Conservation (phyloP, 2,329 filamentous ascomycete species). For the Ophiocordyceps polyrhachis-furcata region DNA sequence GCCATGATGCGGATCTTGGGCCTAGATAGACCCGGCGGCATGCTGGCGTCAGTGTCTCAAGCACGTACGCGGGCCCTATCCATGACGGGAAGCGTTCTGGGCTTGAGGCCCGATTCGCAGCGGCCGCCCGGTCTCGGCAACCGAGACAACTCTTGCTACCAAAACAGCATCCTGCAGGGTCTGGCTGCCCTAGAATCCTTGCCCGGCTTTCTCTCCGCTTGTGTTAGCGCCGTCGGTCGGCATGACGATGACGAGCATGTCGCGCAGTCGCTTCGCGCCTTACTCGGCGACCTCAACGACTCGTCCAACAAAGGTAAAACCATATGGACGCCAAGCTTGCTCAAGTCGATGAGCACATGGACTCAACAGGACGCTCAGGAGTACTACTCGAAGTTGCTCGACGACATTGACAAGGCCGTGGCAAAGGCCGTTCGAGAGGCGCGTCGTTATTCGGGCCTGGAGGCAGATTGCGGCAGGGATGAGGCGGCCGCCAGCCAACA, state of each 20-base stretch:
- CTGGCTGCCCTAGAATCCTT: conserved; percentile 59
- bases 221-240: conserved; percentile 14
- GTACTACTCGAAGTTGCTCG: conserved; percentile 80
- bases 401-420: conserved; percentile 66
- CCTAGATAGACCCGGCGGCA: conserved; percentile 30
- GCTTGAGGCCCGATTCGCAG: conserved; percentile 20
- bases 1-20: conserved; percentile 45
- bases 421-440: conserved; percentile 22
- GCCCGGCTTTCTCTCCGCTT: conserved; percentile 40
- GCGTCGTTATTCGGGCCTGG: conserved; percentile 18
- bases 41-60: conserved; percentile 38
- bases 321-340: conserved; percentile 61
- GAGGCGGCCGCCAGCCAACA: conserved; percentile 26
- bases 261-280: conserved; percentile 35
- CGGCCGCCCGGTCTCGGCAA: conserved; percentile 61
- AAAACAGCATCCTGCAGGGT: conserved; percentile 85
- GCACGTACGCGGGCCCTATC: conserved; percentile 37
- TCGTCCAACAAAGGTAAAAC: conserved; percentile 52
- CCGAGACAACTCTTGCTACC: conserved; percentile 90
- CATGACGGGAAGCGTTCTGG: conserved; percentile 25
- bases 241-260: conserved; percentile 16
- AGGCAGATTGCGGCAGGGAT: conserved; percentile 19
- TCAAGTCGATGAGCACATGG: conserved; percentile 89
- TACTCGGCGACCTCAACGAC: conserved; percentile 54
- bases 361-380: conserved; percentile 97